Evolutionary conservation across 352 stramenopile genomes (phyloP), one percentile per base, ranked within the genome.

Genomic region (Phytophthora parvispora): DNA sequence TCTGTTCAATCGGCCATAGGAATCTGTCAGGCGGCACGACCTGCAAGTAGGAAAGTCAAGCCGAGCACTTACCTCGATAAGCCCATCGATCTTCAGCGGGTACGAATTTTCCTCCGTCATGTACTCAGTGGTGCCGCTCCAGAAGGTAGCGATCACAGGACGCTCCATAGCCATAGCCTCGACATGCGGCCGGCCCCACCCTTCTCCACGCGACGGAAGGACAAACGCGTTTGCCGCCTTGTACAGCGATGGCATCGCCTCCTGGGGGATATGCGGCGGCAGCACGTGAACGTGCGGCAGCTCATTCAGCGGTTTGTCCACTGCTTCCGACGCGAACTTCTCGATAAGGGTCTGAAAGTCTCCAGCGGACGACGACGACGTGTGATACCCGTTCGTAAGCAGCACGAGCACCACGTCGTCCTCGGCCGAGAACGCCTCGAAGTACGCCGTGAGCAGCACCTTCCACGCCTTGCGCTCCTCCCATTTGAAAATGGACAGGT

Each of bases 401-500:
- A 98, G 67, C 31, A 95, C 79, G 1, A 98, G 71, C 48, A 87
- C 67, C 6, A 98, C 91, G 58, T 91, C 68, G 59, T 94, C 87
- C 6, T 68, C 45, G 16, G 24, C 58, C 0, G 58, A 22, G 54
- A 98, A 98, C 2, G 81, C 78, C 24, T 86, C 60, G 24, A 97
- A 95, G 54, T 97, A 98, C 16, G 86, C 91, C 20, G 72, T 81
- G 1, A 98, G 61, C 43, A 98, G 72, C 47, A 98, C 74, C 43
- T 91, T 87, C 87, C 91, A 98, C 18, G 84, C 95, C 57, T 99
- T 98, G 49, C 95, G 80, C 43, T 94, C 78, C 64, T 99, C 95
- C 88, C 92, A 99, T 73, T 99, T 99, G 78, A 98, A 98, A 54
- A 99, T 84, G 20, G 90, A 97, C 24, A 98, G 73, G 45, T 96